Conservation (phyloP, 805 yeast genomes). For the Sugiyamaella valdiviana region DNA sequence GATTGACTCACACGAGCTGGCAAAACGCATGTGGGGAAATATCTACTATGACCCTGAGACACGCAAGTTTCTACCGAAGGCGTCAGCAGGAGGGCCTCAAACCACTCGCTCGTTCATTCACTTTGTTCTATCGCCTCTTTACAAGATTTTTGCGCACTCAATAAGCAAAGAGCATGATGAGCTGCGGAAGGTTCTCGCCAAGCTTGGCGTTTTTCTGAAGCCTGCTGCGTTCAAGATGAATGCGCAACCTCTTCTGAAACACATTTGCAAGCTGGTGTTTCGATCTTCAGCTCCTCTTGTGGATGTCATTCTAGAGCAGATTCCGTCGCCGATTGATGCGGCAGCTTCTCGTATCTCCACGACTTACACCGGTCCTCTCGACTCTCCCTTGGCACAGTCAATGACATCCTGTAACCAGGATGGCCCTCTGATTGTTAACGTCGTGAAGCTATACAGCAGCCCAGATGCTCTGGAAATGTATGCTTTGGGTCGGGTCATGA, state of each 20-base stretch:
- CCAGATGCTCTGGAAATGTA: constrained; percentile 47
- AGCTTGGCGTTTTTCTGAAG: constrained; percentile 41
- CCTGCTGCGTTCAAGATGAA: constrained; percentile 39
- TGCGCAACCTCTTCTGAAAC: constrained; percentile 50
- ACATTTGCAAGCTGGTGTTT: constrained; percentile 51
- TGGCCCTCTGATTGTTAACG: constrained; percentile 46
- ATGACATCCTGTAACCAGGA: constrained; percentile 33
- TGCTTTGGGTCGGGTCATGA: constrained; percentile 55
- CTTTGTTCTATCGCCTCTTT: constrained; percentile 72
- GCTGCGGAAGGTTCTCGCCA: constrained; percentile 41
- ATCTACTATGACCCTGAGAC: constrained; percentile 41
- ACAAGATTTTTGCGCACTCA: constrained; percentile 61
- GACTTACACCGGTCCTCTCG: constrained; percentile 31
- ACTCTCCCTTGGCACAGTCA: constrained; percentile 18
- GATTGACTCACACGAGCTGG: constrained; percentile 39
- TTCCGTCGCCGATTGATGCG: constrained; percentile 37
- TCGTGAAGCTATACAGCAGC: constrained; percentile 52
- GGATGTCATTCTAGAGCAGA: constrained; percentile 37
- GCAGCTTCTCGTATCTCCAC: constrained; percentile 25
- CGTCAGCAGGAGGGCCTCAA: constrained; percentile 21
- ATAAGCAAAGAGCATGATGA: constrained; percentile 46
- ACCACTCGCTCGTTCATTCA: constrained; percentile 45
- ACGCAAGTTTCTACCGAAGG: constrained; percentile 40
- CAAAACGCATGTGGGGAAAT: constrained; percentile 72
- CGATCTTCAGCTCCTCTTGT: constrained; percentile 47